Evolutionary conservation across 176 grass and related monocot species (phyloP).

Genomic region (Zea luxurians): DNA sequence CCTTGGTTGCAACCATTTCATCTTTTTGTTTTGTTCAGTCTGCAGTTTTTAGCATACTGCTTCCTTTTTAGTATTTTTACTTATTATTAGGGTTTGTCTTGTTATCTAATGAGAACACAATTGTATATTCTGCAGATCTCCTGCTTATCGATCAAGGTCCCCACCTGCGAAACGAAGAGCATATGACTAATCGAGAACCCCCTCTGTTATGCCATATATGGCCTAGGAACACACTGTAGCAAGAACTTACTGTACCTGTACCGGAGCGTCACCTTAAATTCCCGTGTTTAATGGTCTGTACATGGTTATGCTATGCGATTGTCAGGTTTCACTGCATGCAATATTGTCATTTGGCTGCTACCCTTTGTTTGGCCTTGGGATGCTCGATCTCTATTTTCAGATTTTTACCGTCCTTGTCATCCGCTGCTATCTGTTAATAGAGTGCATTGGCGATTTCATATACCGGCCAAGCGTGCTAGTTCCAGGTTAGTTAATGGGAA

Average conservation of each 20-base stretch:
- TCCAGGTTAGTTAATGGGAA: background rate
- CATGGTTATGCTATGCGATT: background rate
- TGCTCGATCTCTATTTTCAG: background rate
- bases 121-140: constrained; percentile 30
- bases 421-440: background rate
- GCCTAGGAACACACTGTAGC: background rate
- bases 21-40: background rate
- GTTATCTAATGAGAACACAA: background rate
- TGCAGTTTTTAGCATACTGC: background rate
- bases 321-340: background rate
- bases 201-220: background rate
- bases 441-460: background rate
- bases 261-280: background rate
- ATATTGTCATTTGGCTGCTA: background rate
- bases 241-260: constrained; percentile 23
- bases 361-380: background rate
- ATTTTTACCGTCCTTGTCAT: background rate
- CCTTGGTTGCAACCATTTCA: background rate
- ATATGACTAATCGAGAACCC: constrained; percentile 7
- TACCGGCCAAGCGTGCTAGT: background rate
- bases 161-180: constrained; percentile 27
- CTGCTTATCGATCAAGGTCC: constrained; percentile 43
- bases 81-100: background rate
- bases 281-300: background rate
- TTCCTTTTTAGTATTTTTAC: background rate